A percentile compares a stretch with the other conserved stretches of the same genome.
Evolutionary conservation across 1,284 basidiomycete genomes (phyloP).

Genomic region (Cryptococcus deneoformans): DNA sequence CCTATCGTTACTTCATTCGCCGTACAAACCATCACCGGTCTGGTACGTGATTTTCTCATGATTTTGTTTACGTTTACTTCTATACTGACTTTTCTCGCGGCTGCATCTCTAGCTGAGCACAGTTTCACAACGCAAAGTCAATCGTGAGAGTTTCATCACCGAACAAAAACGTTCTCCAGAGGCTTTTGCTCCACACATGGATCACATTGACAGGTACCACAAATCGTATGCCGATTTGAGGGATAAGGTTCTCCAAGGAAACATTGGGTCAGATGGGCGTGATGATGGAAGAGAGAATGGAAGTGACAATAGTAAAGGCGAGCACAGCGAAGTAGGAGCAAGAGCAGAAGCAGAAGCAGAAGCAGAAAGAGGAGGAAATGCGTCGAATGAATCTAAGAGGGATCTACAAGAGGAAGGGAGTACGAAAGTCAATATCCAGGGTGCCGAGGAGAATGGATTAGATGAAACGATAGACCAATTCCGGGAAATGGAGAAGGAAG

Average conservation of each 20-base stretch:
- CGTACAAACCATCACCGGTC: constrained; percentile 49
- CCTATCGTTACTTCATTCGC: constrained; percentile 53
- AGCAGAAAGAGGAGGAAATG: neutral
- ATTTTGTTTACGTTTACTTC: neutral
- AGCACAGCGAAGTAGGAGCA: neutral
- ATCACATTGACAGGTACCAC: constrained; percentile 37
- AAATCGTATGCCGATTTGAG: constrained; percentile 28
- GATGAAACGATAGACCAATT: neutral
- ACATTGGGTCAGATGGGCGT: constrained; percentile 7
- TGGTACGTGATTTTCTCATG: constrained; percentile 21
- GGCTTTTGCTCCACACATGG: constrained; percentile 42
- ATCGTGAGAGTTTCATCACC: constrained; percentile 15
- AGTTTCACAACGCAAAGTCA: constrained; percentile 22
- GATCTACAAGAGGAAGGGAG: neutral
- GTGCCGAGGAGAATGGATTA: neutral
- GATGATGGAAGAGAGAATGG: neutral
- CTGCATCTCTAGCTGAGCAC: constrained; percentile 23
- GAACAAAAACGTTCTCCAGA: constrained; percentile 26
- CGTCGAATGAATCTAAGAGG: neutral
- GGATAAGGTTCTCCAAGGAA: constrained; percentile 9
- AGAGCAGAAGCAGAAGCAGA: neutral
- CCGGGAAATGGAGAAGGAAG: neutral
- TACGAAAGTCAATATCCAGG: neutral
- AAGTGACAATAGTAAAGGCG: constrained; percentile 1
- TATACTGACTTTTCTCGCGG: too few relatives aligned